A percentile compares a stretch with the other conserved stretches of the same genome.
These are phyloP conservation scores for Metschnikowia picachoensis DNA, from an alignment of 805 yeast genomes.

Conservation along the genomic window DNA sequence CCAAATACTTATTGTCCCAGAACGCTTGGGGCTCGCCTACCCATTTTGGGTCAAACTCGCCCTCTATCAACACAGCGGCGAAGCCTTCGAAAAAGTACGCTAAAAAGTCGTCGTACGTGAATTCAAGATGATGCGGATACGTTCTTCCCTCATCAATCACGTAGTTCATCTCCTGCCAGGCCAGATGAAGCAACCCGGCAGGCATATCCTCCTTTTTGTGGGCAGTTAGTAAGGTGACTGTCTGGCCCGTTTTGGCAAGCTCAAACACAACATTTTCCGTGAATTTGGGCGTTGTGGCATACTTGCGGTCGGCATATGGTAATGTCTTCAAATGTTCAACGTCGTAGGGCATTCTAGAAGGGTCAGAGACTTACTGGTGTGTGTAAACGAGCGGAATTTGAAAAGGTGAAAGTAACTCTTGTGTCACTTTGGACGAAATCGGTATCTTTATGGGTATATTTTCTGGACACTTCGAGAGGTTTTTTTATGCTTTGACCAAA, in stretches of 20 bases:
- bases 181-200: constrained; percentile 38
- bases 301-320: constrained; percentile 35
- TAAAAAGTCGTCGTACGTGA: constrained; percentile 48
- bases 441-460: too few relatives aligned
- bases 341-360: constrained; percentile 3
- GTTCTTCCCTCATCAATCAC: constrained; percentile 74
- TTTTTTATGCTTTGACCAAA: too few relatives aligned
- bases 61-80: constrained; percentile 56
- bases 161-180: constrained; percentile 53
- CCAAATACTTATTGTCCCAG: constrained; percentile 54
- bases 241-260: constrained; percentile 37
- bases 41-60: constrained; percentile 19
- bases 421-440: too few relatives aligned
- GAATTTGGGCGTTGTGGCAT: constrained; percentile 23
- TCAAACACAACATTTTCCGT: constrained; percentile 37
- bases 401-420: too few relatives aligned
- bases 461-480: too few relatives aligned
- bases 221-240: constrained; percentile 62
- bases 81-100: constrained; percentile 67
- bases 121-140: constrained; percentile 54
- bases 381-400: too few relatives aligned
- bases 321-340: constrained; percentile 14
- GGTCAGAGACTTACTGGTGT: too few relatives aligned
- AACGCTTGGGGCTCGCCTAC: constrained; percentile 37
- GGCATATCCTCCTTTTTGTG: constrained; percentile 50